Base-by-base conservation (phyloP, 129 eudicot genomes). In the Artemisia tridentata region DNA sequence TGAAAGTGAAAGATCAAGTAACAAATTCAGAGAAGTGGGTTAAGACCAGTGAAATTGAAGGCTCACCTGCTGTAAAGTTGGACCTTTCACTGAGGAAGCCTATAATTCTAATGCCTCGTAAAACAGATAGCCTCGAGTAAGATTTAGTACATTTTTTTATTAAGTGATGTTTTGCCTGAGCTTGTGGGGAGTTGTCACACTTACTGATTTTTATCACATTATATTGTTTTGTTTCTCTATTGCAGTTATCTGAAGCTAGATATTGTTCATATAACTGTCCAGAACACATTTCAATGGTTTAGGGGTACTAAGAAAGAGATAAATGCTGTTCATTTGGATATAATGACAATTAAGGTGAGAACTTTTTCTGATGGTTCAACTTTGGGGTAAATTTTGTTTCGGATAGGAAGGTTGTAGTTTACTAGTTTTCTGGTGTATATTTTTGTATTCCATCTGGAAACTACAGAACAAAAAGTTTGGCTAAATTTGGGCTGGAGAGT, bases 61-160 rank as follows among this genome's bases (percentile, higher is more conserved):
- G 99, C 77, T 87, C 96, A 63, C 99, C 99, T 78, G 99, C 99
- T 71, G 71, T 93, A n/a, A 93, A 89, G 88, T 77, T 93, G 80
- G 95, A 90, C 77, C 85, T 93, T 72, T 93, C 99, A 12, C 87
- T 93, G 74, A 84, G 81, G 55, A 89, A 85, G 79, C 99, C 99
- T 43, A 87, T 93, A 72, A 93, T 93, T 71, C 65, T 93, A 65
- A 93, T 93, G 99, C 99, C 99, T 72, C 84, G 93, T 31, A 84
- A 84, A 75, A 93, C 99, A 2, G 80, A 85, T 73, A 89, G 97
- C 82, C 79, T 65, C 19, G 96, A 93, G 99, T 93, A 82, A 83
- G 99, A 78, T 71, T 17, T 72, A 12, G 49, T 34, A 11, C 58
- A 72, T 5, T 77, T 43, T 52, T 14, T 11, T 31, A 68, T 12